Base-by-base conservation (phyloP, 2,329 filamentous ascomycete genomes). In the Aspergillus novofumigatus region DNA sequence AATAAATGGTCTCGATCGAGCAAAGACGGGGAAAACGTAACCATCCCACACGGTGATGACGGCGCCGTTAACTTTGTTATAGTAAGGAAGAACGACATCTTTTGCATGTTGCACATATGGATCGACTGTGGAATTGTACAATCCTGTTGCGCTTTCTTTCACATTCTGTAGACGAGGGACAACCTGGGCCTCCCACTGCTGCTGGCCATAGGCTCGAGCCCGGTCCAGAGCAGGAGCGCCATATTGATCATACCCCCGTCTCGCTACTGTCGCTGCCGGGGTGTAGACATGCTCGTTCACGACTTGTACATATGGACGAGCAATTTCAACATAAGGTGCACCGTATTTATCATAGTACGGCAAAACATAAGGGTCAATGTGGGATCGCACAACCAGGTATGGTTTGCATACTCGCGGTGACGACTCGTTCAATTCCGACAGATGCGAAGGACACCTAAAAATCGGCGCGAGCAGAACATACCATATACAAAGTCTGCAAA, bases 331-430 rank as follows among this genome's bases (percentile, higher is more conserved):
- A 69, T 97, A 94, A 2, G 91, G 90, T 5, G 88, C 89, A 25
- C 90, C 88, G 69, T 97, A 96, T 57, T 84, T 75, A 64, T 93
- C 79, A 74, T 97, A 97, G 76, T 95, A 96, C 2, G 92, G 93
- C 65, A 87, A 81, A 32, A 95, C 69, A 72, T 93, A 88, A 3
- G 94, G 94, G 26, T 85, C 77, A 58, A 92, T 78, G 56, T 81
- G 86, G 78, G 78, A 86, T 65, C 76, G 86, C 75, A 78, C 88
- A 82, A 81, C 75, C 35, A 87, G 69, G 66, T 97, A 97, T 9
- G 90, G 87, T 68, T 87, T 87, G 83, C 94, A 99, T 60, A 97
- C 83, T 62, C 78, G 82, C 0, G 92, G 90, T 1, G 91, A 90
- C 29, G 81, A 76, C 26, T 88, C 84, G 66, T 85, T 83, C 67